These are phyloP conservation scores for Leptoxyphium fumago DNA, from an alignment of 2,329 filamentous ascomycete genomes.

Conservation along the genomic window DNA sequence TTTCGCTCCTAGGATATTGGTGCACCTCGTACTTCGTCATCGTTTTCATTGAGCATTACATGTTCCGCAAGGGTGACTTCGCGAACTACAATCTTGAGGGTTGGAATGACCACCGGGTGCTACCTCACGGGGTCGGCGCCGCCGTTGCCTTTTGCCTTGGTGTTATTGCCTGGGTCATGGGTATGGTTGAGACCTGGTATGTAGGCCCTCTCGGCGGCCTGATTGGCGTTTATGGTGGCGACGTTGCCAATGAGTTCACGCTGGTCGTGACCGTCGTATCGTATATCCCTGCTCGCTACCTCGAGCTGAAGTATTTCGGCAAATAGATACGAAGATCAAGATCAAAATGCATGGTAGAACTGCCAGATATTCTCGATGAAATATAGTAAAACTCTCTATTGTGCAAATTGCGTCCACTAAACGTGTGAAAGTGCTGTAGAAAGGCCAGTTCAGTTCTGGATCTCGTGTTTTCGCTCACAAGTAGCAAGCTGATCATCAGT, in stretches of 20 bases:
- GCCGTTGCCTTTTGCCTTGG: slow-evolving; percentile 25
- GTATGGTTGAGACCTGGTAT: slow-evolving; percentile 40
- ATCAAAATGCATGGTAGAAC: no score
- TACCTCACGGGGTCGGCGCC: slow-evolving; percentile 29
- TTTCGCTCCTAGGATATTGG: slow-evolving; percentile 34
- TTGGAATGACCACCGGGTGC: slow-evolving; percentile 29
- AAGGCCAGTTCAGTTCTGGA: no score
- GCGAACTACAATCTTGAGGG: slow-evolving; percentile 29
- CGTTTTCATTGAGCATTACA: slow-evolving; percentile 30
- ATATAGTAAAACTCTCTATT: no score
- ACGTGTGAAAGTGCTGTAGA: no score
- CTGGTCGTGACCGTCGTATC: slow-evolving; percentile 34
- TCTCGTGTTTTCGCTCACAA: no score
- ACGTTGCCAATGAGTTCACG: slow-evolving; percentile 41
- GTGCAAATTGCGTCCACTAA: no score
- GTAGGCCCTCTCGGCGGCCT: slow-evolving; percentile 42
- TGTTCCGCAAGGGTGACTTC: slow-evolving; percentile 26
- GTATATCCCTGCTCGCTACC: slow-evolving; percentile 33
- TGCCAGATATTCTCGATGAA: no score
- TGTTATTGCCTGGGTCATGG: slow-evolving; percentile 35
- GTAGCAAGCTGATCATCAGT: no score
- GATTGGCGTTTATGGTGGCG: slow-evolving; percentile 42
- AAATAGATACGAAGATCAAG: neutral
- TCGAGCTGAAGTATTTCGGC: slow-evolving; percentile 34
- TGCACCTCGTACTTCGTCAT: slow-evolving; percentile 32